phyloP scores from a whole-genome alignment of 2,329 filamentous ascomycete species.

The Pseudohalonectria lignicola region DNA sequence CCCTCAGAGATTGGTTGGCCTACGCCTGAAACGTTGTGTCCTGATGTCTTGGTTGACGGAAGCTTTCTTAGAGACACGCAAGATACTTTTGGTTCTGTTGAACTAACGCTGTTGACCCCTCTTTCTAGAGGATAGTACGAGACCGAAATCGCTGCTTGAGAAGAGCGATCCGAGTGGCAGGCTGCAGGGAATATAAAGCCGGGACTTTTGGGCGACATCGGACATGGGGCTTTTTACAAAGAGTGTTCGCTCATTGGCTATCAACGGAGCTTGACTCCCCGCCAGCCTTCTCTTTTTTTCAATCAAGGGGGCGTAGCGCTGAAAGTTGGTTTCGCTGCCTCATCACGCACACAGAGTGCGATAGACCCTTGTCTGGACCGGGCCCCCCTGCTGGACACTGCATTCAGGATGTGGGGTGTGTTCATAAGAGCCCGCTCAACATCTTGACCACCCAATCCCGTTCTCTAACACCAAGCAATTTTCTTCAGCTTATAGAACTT shows the following conservation, averaged over 20 bases:
- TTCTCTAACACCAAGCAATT: background rate
- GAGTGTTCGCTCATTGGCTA: slow-evolving; percentile 11
- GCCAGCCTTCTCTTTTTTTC: background rate
- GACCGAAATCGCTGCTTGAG: too few relatives aligned
- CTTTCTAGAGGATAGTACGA: too few relatives aligned
- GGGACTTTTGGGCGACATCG: slow-evolving; percentile 7
- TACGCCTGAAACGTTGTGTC: too few relatives aligned
- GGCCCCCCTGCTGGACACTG: slow-evolving; percentile 1
- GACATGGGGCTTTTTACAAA: slow-evolving; percentile 13
- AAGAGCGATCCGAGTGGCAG: too few relatives aligned
- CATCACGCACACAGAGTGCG: background rate
- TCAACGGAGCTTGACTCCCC: background rate
- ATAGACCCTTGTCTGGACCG: background rate
- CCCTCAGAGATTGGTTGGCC: too few relatives aligned
- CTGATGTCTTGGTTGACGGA: too few relatives aligned
- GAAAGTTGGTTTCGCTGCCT: too few relatives aligned
- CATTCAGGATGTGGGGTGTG: slow-evolving; percentile 4
- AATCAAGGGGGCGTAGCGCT: too few relatives aligned
- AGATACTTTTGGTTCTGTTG: too few relatives aligned
- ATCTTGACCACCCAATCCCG: background rate
- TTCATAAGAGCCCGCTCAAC: background rate
- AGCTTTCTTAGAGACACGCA: too few relatives aligned
- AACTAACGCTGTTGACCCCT: too few relatives aligned
- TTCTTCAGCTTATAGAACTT: background rate
- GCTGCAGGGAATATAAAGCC: background rate